Base-by-base conservation (phyloP, 768 basidiomycete genomes). In the Kwoniella sp. region DNA sequence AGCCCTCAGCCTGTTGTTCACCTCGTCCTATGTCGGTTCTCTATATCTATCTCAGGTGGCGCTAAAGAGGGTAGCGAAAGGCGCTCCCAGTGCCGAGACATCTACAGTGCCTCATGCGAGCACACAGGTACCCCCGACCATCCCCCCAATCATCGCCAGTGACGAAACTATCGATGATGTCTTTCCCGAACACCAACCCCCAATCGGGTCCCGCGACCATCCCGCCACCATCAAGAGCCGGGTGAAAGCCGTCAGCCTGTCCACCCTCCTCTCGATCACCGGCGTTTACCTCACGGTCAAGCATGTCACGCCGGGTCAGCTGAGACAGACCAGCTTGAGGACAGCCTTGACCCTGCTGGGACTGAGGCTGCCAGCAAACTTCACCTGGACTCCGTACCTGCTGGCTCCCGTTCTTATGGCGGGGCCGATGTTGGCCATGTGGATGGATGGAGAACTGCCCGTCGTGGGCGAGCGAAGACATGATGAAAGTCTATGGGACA, bases 141-240 rank as follows among this genome's bases (percentile, higher is more conserved):
- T 56, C 8, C 56, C 61, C 11, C 59, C 60, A 22, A 50, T 62
- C 57, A 52, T 68, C 53, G 38, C 69, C 55, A 50, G 44, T n/a
- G 57, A 49, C 11, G 19, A 23, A 23, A n/a, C n/a, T n/a, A n/a
- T n/a, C n/a, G 50, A 40, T 27, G 31, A 59, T 25, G 60, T 71
- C 39, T 56, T 59, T 76, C 44, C 61, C 50, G 82, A 50, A 76
- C 80, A 19, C 84, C 82, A 81, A 79, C 43, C 63, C 1, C 38
- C 47, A 22, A 45, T 46, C 0, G 65, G 65, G 0, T 51, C 48
- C 17, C 56, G 92, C 56, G 86, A 96, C 68, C 86, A 93, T 65
- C 85, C 90, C 1, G 80, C 80, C 32, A 87, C 93, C 5, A 90
- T 98, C 55, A 78, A 80, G n/a, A 84, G 86, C 5, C 79, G 93